Conservation (phyloP, 805 yeast species). For the Cyberlindnera bimundalis region DNA sequence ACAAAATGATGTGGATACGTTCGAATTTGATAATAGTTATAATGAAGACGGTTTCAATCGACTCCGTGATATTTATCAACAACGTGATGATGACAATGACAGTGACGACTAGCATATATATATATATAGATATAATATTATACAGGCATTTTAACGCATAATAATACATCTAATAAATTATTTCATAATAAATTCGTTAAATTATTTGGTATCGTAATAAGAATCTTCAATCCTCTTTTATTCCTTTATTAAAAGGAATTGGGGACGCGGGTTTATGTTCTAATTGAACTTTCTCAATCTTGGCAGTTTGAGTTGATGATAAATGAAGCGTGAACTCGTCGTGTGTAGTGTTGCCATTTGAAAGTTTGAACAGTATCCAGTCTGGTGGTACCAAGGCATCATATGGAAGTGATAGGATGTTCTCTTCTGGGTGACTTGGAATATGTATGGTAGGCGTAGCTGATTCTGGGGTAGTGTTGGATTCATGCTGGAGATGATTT, state of each 20-base stretch:
- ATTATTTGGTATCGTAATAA: neutral
- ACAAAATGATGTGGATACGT: neutral
- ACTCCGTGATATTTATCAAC: neutral
- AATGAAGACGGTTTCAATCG: neutral
- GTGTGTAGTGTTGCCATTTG: conserved; percentile 10
- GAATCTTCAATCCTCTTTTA: neutral
- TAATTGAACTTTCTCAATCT: conserved; percentile 9
- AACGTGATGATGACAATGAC: neutral
- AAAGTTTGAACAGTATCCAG: conserved; percentile 25
- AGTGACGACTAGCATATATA: neutral
- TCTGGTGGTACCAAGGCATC: conserved; percentile 26
- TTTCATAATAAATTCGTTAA: neutral
- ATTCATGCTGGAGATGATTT: neutral
- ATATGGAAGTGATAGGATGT: conserved; percentile 4
- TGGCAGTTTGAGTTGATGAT: conserved; percentile 13
- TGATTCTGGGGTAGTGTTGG: conserved; percentile 8
- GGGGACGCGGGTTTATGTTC: conserved; percentile 1
- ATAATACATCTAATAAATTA: neutral
- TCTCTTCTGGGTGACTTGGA: too few species aligned
- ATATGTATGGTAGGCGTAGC: too few species aligned
- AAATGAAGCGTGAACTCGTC: conserved; percentile 15
- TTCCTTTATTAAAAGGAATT: neutral
- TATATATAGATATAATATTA: too few species aligned
- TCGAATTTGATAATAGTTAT: conserved; percentile 1
- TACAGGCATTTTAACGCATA: neutral